Base-by-base conservation (phyloP, 2,329 filamentous ascomycete genomes). In the Verticillium albo-atrum region DNA sequence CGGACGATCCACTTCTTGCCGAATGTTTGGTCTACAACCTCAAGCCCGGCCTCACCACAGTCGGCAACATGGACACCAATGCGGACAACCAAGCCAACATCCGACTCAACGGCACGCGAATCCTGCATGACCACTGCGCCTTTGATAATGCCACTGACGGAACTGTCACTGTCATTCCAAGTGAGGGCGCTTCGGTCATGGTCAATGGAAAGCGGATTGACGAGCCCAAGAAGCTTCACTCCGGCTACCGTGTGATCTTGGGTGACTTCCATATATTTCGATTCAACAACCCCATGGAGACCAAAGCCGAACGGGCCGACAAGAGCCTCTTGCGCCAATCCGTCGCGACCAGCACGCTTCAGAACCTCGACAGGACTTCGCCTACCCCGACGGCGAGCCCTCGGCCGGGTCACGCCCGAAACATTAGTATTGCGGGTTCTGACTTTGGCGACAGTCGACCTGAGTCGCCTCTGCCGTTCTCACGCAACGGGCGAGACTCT, bases 201-300 rank as follows among this genome's bases (percentile, higher is more conserved):
- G 92, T 99, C 57, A 99, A 99, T 68, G 95, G 95, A 60, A 85
- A 94, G 64, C 89, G 93, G 20, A 90, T 98, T 58, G 87, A 92
- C 58, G 92, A 93, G 68, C 88, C 93, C 1, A 92, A 89, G 65
- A 86, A 92, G 64, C 80, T 99, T 51, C 89, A 93, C 70, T 97
- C 93, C 68, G 95, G 95, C 6, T 97, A 93, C 72, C 89, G 95
- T 62, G 90, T 99, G 58, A 99, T 99, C 63, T 81, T 99, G 10
- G 95, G 95, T 47, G 95, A 99, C 74, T 99, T 99, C 68, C 95
- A 99, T 73, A 99, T 99, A 62, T 98, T 99, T 77, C 84, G 95
- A 59, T 99, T 99, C 79, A 99, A 98, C 68, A 93, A 99, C 71
- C 95, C 95, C 0, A 89, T 97, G 80, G 95, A 99, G 76, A 95